A percentile compares a stretch with the other conserved stretches of the same genome.
These are phyloP conservation scores for Phalaenopsis aphrodite DNA, from an alignment of 106 monocot genomes.

Conservation along the genomic window DNA sequence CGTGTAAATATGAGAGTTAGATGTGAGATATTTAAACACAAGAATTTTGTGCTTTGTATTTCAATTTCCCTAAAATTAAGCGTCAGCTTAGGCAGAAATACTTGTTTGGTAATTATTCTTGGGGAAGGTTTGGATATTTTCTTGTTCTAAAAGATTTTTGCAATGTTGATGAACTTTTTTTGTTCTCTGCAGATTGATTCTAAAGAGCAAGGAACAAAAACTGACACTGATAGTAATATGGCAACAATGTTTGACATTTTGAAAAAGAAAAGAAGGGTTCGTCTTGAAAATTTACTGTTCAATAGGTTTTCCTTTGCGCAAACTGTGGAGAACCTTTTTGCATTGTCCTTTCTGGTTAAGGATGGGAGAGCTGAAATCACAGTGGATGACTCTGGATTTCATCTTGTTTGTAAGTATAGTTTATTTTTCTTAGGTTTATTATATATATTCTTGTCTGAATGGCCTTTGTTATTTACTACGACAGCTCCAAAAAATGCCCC, in stretches of 20 bases:
- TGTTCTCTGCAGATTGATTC: slow-evolving; percentile 35
- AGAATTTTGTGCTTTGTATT: too few species aligned
- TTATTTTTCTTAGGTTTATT: neutral
- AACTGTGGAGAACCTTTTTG: slow-evolving; percentile 83
- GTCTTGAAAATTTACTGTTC: slow-evolving; percentile 55
- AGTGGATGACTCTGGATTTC: slow-evolving; percentile 36
- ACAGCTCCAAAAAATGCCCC: slow-evolving; percentile 86
- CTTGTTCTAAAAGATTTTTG: neutral
- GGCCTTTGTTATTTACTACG: neutral
- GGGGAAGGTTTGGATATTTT: neutral
- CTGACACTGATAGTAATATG: slow-evolving; percentile 85
- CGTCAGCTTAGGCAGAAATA: neutral
- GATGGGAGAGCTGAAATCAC: slow-evolving; percentile 72
- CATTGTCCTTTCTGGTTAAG: slow-evolving; percentile 74
- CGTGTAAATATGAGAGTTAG: too few species aligned
- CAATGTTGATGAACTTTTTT: neutral
- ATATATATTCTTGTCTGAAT: neutral
- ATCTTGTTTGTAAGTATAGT: slow-evolving; percentile 51
- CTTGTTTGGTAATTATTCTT: neutral
- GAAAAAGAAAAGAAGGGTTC: slow-evolving; percentile 40
- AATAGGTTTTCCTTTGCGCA: slow-evolving; percentile 72
- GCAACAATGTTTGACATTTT: slow-evolving; percentile 68
- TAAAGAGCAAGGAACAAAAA: slow-evolving; percentile 28
- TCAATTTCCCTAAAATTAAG: too few species aligned
- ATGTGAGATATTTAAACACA: too few species aligned